Conservation (phyloP, 192 early-diverging fungal species). For the Podochytrium sp. region DNA sequence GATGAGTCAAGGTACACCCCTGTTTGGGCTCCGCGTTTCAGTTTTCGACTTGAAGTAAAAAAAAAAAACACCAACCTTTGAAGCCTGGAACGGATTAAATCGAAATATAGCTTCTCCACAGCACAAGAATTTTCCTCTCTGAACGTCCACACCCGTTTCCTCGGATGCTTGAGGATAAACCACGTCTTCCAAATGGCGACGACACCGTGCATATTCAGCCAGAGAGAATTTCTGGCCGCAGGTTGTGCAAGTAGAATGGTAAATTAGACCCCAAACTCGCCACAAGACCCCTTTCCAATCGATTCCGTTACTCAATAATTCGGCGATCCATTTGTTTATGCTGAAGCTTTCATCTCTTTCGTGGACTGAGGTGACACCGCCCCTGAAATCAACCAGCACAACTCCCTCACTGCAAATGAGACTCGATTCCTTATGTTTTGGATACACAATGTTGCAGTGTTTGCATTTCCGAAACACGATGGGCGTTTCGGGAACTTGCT, state of each 20-base stretch:
- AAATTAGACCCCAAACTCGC: constrained; percentile 44
- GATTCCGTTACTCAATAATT: constrained; percentile 2
- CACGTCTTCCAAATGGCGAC: constrained; percentile 17
- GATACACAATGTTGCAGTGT: neutral
- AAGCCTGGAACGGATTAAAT: constrained; percentile 38
- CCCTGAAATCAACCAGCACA: neutral
- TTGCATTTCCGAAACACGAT: constrained; percentile 5
- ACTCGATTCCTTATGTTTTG: constrained; percentile 5
- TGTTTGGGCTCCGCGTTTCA: neutral
- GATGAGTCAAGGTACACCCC: constrained; percentile 8
- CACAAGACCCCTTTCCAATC: constrained; percentile 48
- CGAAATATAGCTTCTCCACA: constrained; percentile 31
- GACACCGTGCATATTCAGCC: constrained; percentile 30
- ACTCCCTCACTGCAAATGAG: constrained; percentile 4
- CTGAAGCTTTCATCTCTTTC: constrained; percentile 41
- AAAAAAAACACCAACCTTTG: constrained; percentile 5
- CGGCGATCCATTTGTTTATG: constrained; percentile 44
- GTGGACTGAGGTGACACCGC: neutral
- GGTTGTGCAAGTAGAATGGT: constrained; percentile 33
- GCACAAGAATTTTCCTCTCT: constrained; percentile 31
- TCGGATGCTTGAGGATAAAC: constrained; percentile 4
- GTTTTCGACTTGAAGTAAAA: neutral
- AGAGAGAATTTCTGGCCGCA: constrained; percentile 35
- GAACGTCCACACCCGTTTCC: neutral
- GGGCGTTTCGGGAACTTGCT: constrained; percentile 28